Conservation (phyloP, 495 filamentous ascomycete species). For the Penicillium angulare region DNA sequence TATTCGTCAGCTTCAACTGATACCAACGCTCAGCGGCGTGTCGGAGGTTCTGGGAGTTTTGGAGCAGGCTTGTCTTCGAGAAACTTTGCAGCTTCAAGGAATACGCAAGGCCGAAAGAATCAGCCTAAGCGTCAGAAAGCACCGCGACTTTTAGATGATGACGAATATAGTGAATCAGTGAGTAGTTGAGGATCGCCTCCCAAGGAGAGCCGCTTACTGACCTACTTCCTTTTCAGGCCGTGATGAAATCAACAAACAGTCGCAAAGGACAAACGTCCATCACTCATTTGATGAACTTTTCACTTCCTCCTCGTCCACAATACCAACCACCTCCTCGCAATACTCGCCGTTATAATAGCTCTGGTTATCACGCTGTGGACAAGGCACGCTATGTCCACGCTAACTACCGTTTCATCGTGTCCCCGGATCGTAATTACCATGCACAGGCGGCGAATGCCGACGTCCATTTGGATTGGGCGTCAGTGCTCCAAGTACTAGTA, state of each 20-base stretch:
- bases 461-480: slow-evolving; percentile 85
- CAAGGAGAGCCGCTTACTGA: slow-evolving; percentile 19
- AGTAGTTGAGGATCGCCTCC: slow-evolving; percentile 24
- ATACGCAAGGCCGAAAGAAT: slow-evolving; percentile 70
- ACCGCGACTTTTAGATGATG: slow-evolving; percentile 65
- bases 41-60: slow-evolving; percentile 61
- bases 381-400: slow-evolving; percentile 96
- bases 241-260: slow-evolving; percentile 78
- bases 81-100: slow-evolving; percentile 54
- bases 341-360: slow-evolving; percentile 68
- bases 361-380: slow-evolving; percentile 86
- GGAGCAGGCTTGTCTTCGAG: slow-evolving; percentile 60
- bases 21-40: slow-evolving; percentile 59
- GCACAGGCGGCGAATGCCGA: slow-evolving; percentile 84
- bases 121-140: slow-evolving; percentile 66
- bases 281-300: slow-evolving; percentile 93
- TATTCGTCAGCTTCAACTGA: slow-evolving; percentile 37
- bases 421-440: slow-evolving; percentile 74
- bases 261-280: slow-evolving; percentile 94
- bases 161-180: slow-evolving; percentile 79
- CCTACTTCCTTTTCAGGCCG: slow-evolving; percentile 47
- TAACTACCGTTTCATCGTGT: slow-evolving; percentile 95
- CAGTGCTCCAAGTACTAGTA: slow-evolving; percentile 86
- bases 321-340: slow-evolving; percentile 58
- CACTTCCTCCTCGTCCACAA: slow-evolving; percentile 73